These are phyloP conservation scores for Termitomyces eurrhizus DNA, from an alignment of 768 basidiomycete species.

Conservation along the genomic window DNA sequence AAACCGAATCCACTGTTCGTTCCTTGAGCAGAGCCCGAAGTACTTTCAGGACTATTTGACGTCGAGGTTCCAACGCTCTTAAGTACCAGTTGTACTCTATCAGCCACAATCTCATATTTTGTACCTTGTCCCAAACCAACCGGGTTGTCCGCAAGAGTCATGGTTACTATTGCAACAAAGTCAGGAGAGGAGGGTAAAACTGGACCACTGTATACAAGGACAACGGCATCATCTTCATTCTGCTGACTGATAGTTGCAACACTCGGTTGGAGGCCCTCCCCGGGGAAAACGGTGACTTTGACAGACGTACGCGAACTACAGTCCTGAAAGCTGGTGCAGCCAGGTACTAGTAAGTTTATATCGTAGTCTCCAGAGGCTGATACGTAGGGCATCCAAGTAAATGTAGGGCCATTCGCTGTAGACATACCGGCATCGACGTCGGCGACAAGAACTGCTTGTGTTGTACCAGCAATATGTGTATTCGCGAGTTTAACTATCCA, in stretches of 20 bases:
- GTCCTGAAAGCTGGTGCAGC: conserved; percentile 77
- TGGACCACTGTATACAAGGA: conserved; percentile 76
- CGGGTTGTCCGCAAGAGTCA: conserved; percentile 69
- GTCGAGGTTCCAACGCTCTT: conserved; percentile 52
- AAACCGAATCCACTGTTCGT: conserved; percentile 70
- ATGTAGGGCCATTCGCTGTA: conserved; percentile 59
- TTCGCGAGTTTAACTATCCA: conserved; percentile 65
- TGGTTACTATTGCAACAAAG: conserved; percentile 71
- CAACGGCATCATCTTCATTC: conserved; percentile 55
- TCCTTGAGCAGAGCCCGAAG: conserved; percentile 26
- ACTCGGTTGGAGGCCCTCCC: conserved; percentile 56
- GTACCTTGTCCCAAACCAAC: conserved; percentile 58
- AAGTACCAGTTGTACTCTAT: conserved; percentile 76
- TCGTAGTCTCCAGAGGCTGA: conserved; percentile 85
- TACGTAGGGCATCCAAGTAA: conserved; percentile 93
- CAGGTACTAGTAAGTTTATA: conserved; percentile 82
- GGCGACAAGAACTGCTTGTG: conserved; percentile 69
- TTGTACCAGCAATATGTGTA: conserved; percentile 79
- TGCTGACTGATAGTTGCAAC: conserved; percentile 74
- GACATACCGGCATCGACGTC: conserved; percentile 61
- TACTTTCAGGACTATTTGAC: conserved; percentile 26
- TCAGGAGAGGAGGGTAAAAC: conserved; percentile 68
- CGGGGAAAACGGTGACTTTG: conserved; percentile 78
- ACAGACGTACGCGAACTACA: conserved; percentile 81
- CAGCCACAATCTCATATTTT: conserved; percentile 81